Conservation (phyloP, 2,329 filamentous ascomycete species). For the Talaromyces amestolkiae region DNA sequence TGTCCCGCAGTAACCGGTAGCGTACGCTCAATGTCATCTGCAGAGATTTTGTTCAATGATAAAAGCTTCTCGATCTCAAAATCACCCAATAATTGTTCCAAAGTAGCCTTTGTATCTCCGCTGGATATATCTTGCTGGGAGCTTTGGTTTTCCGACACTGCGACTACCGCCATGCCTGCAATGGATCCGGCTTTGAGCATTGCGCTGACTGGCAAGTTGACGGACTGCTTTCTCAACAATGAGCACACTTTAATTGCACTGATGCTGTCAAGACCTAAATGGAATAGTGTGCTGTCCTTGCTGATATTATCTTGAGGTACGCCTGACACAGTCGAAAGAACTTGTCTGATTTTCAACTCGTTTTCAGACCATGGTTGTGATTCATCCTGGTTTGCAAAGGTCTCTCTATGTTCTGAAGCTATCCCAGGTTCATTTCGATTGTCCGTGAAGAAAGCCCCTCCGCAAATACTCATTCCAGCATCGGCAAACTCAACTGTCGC, state of each 20-base stretch:
- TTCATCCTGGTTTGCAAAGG: slow-evolving; percentile 1
- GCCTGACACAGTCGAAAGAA: slow-evolving; percentile 58
- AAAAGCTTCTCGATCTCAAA: slow-evolving; percentile 28
- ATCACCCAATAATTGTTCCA: slow-evolving; percentile 34
- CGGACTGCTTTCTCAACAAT: slow-evolving; percentile 60
- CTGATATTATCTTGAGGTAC: slow-evolving; percentile 58
- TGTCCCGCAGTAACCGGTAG: slow-evolving; percentile 76
- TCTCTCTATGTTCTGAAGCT: neutral
- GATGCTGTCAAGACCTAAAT: slow-evolving; percentile 87
- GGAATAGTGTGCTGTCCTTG: slow-evolving; percentile 67
- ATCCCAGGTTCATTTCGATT: neutral
- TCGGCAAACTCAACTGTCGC: slow-evolving; percentile 56
- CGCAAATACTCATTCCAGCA: slow-evolving; percentile 62
- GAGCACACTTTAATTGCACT: slow-evolving; percentile 80
- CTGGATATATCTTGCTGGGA: slow-evolving; percentile 17
- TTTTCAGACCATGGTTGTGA: slow-evolving; percentile 31
- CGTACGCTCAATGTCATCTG: slow-evolving; percentile 51
- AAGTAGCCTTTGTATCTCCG: slow-evolving; percentile 21
- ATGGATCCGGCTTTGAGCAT: slow-evolving; percentile 68
- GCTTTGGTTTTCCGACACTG: slow-evolving; percentile 21
- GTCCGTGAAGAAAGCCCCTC: slow-evolving; percentile 42
- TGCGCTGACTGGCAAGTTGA: slow-evolving; percentile 67
- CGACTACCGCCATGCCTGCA: slow-evolving; percentile 56
- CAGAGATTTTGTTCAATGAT: slow-evolving; percentile 38
- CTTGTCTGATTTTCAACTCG: slow-evolving; percentile 44